Base-by-base conservation (phyloP, 495 filamentous ascomycete species). In the Aspergillus sclerotiicarbonarius region DNA sequence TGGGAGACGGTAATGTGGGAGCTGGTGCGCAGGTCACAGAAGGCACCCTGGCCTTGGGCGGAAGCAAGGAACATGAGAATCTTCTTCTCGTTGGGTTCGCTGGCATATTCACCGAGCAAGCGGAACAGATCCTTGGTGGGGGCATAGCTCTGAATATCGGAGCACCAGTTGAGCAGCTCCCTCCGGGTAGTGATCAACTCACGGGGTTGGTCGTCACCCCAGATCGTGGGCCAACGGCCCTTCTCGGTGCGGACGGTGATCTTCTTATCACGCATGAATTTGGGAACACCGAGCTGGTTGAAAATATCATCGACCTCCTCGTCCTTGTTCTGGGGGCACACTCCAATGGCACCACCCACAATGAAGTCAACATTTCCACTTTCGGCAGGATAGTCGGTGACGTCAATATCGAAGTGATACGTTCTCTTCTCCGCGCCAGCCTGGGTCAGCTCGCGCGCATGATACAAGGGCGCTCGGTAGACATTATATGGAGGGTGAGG, bases 161-260 rank as follows among this genome's bases (percentile, higher is more conserved):
- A 85, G 70, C 92, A 96, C 94, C 94, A 98, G 50, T 88, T 96
- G 25, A 98, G 77, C 16, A 98, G 78, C 70, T 96, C 94, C 9
- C 94, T 80, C 13, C 94, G 84, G 1, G 93, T 97, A 1, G 93
- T 96, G 49, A 90, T 80, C 19, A 98, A 72, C 62, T 92, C 86
- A 41, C 95, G 81, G 1, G 93, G 70, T 65, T 90, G 66, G 30
- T 97, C 92, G n/a, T 94, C 89, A 19, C 92, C 93, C 94, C 95
- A 98, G 46, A 98, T 94, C 9, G 94, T 98, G 2, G 94, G 94
- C 94, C 94, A 98, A 8, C 94, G 80, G 15, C 95, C 95, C 33
- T 79, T 81, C 20, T 78, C 83, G 3, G 94, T 98, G 62, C 84
- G 83, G 39, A 98, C 73, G 13, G 86, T 74, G 20, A 96, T 80